Evolutionary conservation across 2,329 filamentous ascomycete species (phyloP), one percentile per base, ranked within the genome.

Genomic region (Colletotrichum euphorbiae): DNA sequence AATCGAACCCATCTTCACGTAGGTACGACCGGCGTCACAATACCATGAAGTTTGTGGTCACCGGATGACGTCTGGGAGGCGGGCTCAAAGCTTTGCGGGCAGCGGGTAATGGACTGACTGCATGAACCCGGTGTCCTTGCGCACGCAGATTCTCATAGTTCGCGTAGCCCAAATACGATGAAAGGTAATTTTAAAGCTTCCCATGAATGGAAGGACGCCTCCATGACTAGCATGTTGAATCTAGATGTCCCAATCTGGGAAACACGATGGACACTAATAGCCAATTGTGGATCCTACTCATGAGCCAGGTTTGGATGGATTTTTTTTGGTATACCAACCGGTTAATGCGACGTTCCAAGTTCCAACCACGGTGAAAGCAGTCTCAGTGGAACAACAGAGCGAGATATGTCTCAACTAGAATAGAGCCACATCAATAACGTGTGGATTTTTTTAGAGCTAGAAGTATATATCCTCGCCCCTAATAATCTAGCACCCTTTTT

Each of bases 121-220:
- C n/a, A n/a, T n/a, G n/a, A n/a, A n/a, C n/a, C n/a, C 21, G 21
- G 45, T n/a, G 45, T 64, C 52, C 64, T 19, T 63, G 59, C 64
- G 38, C 51, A 51, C 19, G 51, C 31, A 28, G 28, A 58, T 64
- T 8, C 19, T 17, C 59, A 52, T 3, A 51, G 45, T 51, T 31
- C 28, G 31, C 52, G 31, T 52, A 28, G 45, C 40, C 21, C 42
- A n/a, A n/a, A n/a, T n/a, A n/a, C n/a, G n/a, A n/a, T n/a, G n/a
- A n/a, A 31, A 52, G 21, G 40, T 28, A 63, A 65, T 31, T 36
- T 19, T 45, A 40, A 51, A 31, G 52, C 62, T 8, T 21, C 21
- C 19, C 28, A n/a, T 17, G 31, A 19, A 31, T 36, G 48, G 45
- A 19, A 31, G 19, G 65, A 11, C 33, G 46, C 48, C 36, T 45